Evolutionary conservation across 305 asterid genomes (phyloP), one percentile per base, ranked within the genome.

Genomic region (Solanum hybrid): DNA sequence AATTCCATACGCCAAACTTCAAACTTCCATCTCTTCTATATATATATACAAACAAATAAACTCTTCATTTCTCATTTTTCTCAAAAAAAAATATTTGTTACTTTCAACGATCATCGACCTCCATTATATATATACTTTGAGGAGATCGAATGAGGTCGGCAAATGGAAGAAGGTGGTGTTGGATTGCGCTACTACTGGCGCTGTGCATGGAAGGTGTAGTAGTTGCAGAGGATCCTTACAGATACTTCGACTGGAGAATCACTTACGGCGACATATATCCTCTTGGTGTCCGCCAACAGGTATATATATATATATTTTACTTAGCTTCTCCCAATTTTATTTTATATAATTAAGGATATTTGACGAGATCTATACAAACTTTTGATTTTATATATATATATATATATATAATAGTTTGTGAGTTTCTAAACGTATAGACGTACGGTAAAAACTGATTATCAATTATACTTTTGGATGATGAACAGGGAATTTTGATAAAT

Each of bases 401-500:
- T 64, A 8, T 64, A 40, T 35, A 35, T 35, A 35, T 35, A 35
- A 14, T 16, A 61, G 28, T 61, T 20, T 64, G 73, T 22, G 5
- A 61, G 26, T 20, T 61, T 69, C 13, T 64, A 64, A 64, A 64
- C 28, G 20, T 42, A 64, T 13, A 6, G 12, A 42, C 20, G 51
- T 37, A 37, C 40, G 40, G 29, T 67, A 67, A 67, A 67, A n/a
- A n/a, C 29, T 64, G 24, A 18, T 64, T 22, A 2, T 31, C n/a
- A 33, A 20, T 87, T 18, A 6, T 11, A 40, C 1, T 28, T 24
- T 18, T 80, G 74, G 36, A 11, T 33, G 16, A 2, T 64, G 34
- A 57, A 89, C 94, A 96, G 97, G 98, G 96, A 67, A 96, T 95
- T 73, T 89, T 96, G 61, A 93, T 96, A 82, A 96, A 96, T 88